Evolutionary conservation across 352 stramenopile species (phyloP).

Genomic region (Pythium folliculosum): DNA sequence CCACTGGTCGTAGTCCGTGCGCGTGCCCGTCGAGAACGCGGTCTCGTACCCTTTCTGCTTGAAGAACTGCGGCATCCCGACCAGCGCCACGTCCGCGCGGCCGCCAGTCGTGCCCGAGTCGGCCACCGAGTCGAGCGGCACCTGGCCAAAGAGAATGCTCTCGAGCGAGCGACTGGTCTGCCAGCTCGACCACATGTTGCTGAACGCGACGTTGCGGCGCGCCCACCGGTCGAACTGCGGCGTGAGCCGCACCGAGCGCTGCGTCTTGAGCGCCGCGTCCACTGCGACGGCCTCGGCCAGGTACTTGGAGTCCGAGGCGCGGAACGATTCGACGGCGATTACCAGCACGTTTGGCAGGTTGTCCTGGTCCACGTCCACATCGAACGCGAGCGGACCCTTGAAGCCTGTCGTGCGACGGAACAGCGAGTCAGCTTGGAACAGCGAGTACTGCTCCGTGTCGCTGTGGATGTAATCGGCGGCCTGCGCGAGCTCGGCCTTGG

Average conservation of each 20-base stretch:
- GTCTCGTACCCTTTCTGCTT: slow-evolving; percentile 51
- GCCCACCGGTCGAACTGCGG: slow-evolving; percentile 56
- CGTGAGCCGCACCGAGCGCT: slow-evolving; percentile 43
- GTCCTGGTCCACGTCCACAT: slow-evolving; percentile 35
- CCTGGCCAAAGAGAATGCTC: slow-evolving; percentile 51
- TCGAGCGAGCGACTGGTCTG: slow-evolving; percentile 57
- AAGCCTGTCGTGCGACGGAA: slow-evolving; percentile 43
- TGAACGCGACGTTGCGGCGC: slow-evolving; percentile 45
- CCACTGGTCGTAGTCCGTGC: slow-evolving; percentile 51
- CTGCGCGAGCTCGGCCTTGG: background rate
- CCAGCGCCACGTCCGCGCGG: slow-evolving; percentile 31
- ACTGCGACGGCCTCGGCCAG: slow-evolving; percentile 36
- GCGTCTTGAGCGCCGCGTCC: slow-evolving; percentile 8
- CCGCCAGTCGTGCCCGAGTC: slow-evolving; percentile 42
- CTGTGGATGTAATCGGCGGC: slow-evolving; percentile 34
- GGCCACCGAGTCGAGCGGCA: slow-evolving; percentile 43
- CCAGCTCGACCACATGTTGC: slow-evolving; percentile 63
- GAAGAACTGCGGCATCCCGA: slow-evolving; percentile 54
- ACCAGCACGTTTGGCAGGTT: slow-evolving; percentile 56
- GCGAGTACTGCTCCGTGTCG: slow-evolving; percentile 43
- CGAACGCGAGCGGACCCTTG: slow-evolving; percentile 42
- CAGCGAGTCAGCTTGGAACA: slow-evolving; percentile 40
- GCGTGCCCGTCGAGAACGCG: slow-evolving; percentile 48
- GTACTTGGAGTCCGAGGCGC: slow-evolving; percentile 54
- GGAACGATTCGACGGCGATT: slow-evolving; percentile 55